These are phyloP conservation scores for Russula olivacea DNA, from an alignment of 768 basidiomycete species.

Conservation along the genomic window DNA sequence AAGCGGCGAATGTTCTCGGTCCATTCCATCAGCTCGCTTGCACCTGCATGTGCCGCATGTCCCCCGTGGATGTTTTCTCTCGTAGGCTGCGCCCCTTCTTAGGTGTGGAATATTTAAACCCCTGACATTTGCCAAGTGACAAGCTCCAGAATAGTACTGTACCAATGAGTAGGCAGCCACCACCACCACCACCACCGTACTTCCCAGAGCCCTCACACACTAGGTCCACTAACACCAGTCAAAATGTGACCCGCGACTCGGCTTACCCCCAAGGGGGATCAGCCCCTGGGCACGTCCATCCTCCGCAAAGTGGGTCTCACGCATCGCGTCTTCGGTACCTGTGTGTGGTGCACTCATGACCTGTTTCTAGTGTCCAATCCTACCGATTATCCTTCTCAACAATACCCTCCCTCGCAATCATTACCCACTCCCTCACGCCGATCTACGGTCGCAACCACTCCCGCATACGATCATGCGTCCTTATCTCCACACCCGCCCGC, in stretches of 20 bases:
- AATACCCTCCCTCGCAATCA: not conserved
- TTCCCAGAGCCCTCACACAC: not conserved
- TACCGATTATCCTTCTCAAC: not conserved
- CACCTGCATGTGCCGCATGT: not conserved
- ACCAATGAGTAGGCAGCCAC: not conserved
- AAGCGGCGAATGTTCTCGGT: not conserved
- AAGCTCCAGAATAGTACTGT: not conserved
- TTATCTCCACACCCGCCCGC: not conserved
- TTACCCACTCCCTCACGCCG: not conserved
- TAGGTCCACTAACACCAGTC: not conserved
- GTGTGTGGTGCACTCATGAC: not conserved
- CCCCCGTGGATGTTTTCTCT: not conserved
- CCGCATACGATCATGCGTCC: not conserved
- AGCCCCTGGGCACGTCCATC: not conserved
- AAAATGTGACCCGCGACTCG: not conserved
- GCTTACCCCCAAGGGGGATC: too few species aligned
- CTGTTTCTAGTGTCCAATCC: not conserved
- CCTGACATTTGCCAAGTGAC: not conserved
- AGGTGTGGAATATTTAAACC: not conserved
- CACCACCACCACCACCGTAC: not conserved
- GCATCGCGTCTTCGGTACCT: not conserved
- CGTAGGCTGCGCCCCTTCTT: not conserved
- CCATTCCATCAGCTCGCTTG: not conserved
- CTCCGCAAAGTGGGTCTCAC: not conserved
- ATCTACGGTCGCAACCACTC: not conserved